Evolutionary conservation across 2,329 filamentous ascomycete species (phyloP).

Genomic region (Xylariaceae sp.): DNA sequence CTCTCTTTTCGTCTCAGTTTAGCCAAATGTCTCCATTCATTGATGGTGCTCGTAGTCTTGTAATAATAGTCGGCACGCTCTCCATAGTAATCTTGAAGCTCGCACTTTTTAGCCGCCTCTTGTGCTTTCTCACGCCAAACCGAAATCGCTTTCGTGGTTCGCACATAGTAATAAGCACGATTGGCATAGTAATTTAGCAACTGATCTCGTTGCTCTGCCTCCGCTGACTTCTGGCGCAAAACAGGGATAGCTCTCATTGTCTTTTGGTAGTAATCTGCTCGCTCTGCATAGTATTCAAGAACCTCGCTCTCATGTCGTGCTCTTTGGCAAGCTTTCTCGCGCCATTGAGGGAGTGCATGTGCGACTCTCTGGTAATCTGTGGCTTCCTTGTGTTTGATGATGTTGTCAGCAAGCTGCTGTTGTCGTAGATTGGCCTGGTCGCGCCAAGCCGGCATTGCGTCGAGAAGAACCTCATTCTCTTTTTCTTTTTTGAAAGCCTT

Average conservation of each 20-base stretch:
- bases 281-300: conserved; percentile 23
- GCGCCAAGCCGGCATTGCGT: conserved; percentile 21
- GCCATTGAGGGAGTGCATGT: conserved; percentile 25
- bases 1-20: conserved; percentile 30
- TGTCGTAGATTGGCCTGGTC: conserved; percentile 15
- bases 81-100: conserved; percentile 24
- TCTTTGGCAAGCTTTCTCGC: conserved; percentile 16
- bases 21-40: conserved; percentile 23
- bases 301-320: conserved; percentile 15
- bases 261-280: conserved; percentile 29
- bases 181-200: conserved; percentile 24
- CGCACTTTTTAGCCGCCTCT: conserved; percentile 15
- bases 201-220: conserved; percentile 19
- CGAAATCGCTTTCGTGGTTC: conserved; percentile 23
- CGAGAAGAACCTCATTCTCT: conserved; percentile 13
- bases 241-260: conserved; percentile 20
- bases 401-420: conserved; percentile 17
- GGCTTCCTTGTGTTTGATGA: conserved; percentile 18
- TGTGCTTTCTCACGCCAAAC: conserved; percentile 25
- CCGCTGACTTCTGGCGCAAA: conserved; percentile 16
- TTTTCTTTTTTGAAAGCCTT: conserved; percentile 22
- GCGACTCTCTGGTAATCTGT: conserved; percentile 21
- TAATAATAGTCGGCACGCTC: conserved; percentile 30
- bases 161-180: conserved; percentile 29
- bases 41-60: conserved; percentile 21